These are phyloP conservation scores for Podosphaera fusca DNA, from an alignment of 2,329 filamentous ascomycete species.

Conservation along the genomic window DNA sequence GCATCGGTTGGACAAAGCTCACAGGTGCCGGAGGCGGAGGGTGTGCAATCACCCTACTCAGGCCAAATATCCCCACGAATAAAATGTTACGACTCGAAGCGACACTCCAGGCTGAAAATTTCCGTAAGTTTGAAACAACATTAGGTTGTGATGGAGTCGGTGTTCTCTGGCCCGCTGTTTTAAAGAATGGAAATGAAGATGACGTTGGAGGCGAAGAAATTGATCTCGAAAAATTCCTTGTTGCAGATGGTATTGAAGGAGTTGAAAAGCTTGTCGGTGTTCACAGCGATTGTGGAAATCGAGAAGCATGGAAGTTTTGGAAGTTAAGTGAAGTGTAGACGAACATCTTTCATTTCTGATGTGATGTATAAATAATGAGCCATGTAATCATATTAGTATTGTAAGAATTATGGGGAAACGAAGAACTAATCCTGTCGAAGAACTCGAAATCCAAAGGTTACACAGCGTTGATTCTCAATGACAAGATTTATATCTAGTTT, in stretches of 20 bases:
- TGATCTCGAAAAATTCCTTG: conserved; percentile 69
- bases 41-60: conserved; percentile 79
- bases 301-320: conserved; percentile 79
- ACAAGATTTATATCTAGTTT: no score
- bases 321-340: conserved; percentile 25
- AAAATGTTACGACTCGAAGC: conserved; percentile 39
- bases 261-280: conserved; percentile 78
- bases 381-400: conserved; percentile 2
- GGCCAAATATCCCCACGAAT: conserved; percentile 33
- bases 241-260: conserved; percentile 60
- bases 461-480: no score
- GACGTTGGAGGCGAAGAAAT: conserved; percentile 75
- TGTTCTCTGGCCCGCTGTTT: conserved; percentile 75
- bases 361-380: conserved; percentile 3
- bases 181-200: conserved; percentile 64
- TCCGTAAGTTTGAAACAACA: conserved; percentile 67
- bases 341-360: background rate
- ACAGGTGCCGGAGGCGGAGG: conserved; percentile 90
- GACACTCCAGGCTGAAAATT: conserved; percentile 47
- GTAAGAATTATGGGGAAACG: conserved; percentile 4
- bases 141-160: conserved; percentile 85
- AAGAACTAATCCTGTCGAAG: no score
- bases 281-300: conserved; percentile 38
- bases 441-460: no score
- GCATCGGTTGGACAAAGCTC: conserved; percentile 90